phyloP scores from a whole-genome alignment of 768 basidiomycete species.

The Trametes cubensis region DNA sequence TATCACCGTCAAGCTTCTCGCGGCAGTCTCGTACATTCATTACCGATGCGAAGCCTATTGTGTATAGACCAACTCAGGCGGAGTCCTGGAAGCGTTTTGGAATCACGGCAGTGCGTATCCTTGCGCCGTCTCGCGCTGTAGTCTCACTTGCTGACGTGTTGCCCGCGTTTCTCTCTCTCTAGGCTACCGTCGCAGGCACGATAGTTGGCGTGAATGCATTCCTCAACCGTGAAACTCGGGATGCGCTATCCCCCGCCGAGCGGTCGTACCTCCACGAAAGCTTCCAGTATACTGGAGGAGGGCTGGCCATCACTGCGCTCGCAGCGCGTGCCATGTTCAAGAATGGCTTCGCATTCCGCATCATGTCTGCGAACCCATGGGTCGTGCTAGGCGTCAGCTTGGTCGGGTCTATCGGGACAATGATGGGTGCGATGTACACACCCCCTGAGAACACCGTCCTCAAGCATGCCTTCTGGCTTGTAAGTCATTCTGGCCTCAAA shows the following conservation, averaged over 20 bases:
- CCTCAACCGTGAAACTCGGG: slow-evolving; percentile 80
- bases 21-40: slow-evolving; percentile 49
- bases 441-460: slow-evolving; percentile 74
- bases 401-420: slow-evolving; percentile 77
- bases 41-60: slow-evolving; percentile 46
- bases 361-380: slow-evolving; percentile 89
- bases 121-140: not conserved
- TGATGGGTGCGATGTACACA: slow-evolving; percentile 82
- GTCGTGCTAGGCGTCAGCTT: slow-evolving; percentile 81
- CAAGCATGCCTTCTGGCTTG: slow-evolving; percentile 84
- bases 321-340: slow-evolving; percentile 80
- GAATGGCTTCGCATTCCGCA: slow-evolving; percentile 64
- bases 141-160: not conserved
- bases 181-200: slow-evolving; percentile 76
- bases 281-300: slow-evolving; percentile 84
- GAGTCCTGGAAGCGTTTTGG: slow-evolving; percentile 53
- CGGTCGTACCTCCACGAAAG: slow-evolving; percentile 71
- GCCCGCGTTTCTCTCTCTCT: too few relatives aligned
- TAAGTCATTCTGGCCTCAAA: slow-evolving; percentile 37
- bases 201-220: slow-evolving; percentile 63
- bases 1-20: slow-evolving; percentile 29
- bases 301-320: slow-evolving; percentile 73
- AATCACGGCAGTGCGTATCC: slow-evolving; percentile 53
- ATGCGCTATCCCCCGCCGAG: slow-evolving; percentile 62
- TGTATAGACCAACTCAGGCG: slow-evolving; percentile 39